Percentiles rank a stretch among this genome's conserved stretches.
These are phyloP conservation scores for Petasospora fabianii DNA, from an alignment of 1,139 yeast genomes.

Conservation along the genomic window DNA sequence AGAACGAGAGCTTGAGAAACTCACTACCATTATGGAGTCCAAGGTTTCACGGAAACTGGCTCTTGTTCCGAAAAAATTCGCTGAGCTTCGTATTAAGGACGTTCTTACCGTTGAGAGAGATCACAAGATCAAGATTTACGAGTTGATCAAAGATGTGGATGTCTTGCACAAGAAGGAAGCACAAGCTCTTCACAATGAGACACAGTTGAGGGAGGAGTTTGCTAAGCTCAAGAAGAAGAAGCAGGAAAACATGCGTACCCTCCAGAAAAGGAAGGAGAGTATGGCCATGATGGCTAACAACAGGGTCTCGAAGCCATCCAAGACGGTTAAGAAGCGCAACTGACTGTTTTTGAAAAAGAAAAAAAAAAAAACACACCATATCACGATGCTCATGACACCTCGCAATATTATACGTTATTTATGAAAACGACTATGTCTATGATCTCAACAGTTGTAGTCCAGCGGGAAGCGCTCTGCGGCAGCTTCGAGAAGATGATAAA, in stretches of 20 bases:
- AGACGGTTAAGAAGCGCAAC: conserved; percentile 1
- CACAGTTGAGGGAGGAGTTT: conserved; percentile 14
- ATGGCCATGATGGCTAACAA: conserved; percentile 13
- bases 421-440: no score
- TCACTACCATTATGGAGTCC: conserved; percentile 20
- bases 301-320: conserved; percentile 10
- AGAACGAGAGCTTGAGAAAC: conserved; percentile 14
- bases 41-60: conserved; percentile 19
- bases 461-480: no score
- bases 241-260: conserved; percentile 9
- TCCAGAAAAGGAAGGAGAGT: conserved; percentile 21
- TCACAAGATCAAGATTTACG: conserved; percentile 24
- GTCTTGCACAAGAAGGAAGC: conserved; percentile 6
- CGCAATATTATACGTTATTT: background rate
- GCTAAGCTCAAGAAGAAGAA: conserved; percentile 15
- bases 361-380: background rate
- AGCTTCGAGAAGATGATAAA: no score
- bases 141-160: conserved; percentile 21
- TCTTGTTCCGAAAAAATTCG: conserved; percentile 25
- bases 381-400: background rate
- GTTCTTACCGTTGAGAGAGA: conserved; percentile 25
- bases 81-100: conserved; percentile 20
- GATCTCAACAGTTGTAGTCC: no score
- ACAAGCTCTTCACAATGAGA: conserved; percentile 3
- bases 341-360: background rate